Base-by-base conservation (phyloP, 2,329 filamentous ascomycete species). In the Sclerotinia subarctica region DNA sequence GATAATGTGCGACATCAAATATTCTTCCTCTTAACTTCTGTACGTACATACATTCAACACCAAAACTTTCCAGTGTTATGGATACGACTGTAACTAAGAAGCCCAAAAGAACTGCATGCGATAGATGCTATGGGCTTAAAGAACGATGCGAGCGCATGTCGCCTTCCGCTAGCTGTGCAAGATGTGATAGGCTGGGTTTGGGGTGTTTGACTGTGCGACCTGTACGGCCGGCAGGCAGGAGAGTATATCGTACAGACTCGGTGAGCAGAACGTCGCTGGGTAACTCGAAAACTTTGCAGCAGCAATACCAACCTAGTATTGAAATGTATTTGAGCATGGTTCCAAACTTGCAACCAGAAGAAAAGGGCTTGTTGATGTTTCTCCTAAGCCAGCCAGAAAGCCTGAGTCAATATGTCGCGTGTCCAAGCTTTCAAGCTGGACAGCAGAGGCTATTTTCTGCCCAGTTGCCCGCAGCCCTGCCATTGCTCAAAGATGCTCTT, bases 401-500 rank as follows among this genome's bases (percentile, higher is more conserved):
- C 35, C 35, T 58, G 4, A 17, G 44, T 58, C 56, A 19, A 5
- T 58, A 38, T 5, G 35, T 58, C 26, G 56, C 56, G n/a, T 72
- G n/a, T 10, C 56, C 56, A 6, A 58, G 35, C 38, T 44, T 35
- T 26, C 35, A 26, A 26, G 32, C 35, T 17, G 56, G 15, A n/a
- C 24, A 44, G 17, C 56, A 44, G 38, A 35, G 26, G 6, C 26
- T 58, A 2, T 44, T 58, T 1, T 44, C 56, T 19, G 38, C 24
- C 35, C 35, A 44, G 56, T 29, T 58, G 13, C 44, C 56, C 11
- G n/a, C 21, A 35, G n/a, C 56, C n/a, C 38, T 58, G 4, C 56
- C 56, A 44, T 44, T n/a, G 24, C 70, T 76, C 51, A 76, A 73
- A 56, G 72, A 76, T 72, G 74, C 74, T 10, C 73, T 70, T 62